phyloP scores from a whole-genome alignment of 2,329 filamentous ascomycete genomes.

The Cyclaneusma minus region DNA sequence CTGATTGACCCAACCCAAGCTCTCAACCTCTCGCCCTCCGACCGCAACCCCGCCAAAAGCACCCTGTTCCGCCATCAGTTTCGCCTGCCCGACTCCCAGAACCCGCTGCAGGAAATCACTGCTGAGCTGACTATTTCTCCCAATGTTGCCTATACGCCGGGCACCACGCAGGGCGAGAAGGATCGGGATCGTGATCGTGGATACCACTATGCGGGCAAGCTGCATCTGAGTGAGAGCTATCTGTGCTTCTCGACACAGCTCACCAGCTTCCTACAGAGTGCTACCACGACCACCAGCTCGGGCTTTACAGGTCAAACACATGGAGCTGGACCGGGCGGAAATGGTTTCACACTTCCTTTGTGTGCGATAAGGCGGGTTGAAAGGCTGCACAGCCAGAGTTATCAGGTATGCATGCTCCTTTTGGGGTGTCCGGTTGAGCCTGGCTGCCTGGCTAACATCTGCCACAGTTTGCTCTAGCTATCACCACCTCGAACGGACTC shows the following conservation, averaged over 20 bases:
- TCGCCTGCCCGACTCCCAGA: constrained; percentile 81
- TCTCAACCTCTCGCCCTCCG: constrained; percentile 54
- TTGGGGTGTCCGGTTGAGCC: constrained; percentile 1
- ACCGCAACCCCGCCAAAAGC: constrained; percentile 77
- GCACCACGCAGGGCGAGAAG: constrained; percentile 54
- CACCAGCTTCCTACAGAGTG: constrained; percentile 68
- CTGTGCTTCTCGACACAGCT: constrained; percentile 94
- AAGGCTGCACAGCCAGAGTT: constrained; percentile 80
- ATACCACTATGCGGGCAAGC: constrained; percentile 80
- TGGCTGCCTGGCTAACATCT: constrained; percentile 8
- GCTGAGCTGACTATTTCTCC: constrained; percentile 83
- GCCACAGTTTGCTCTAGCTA: constrained; percentile 66
- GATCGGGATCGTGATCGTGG: constrained; percentile 50
- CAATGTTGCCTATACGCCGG: constrained; percentile 27
- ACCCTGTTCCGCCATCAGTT: constrained; percentile 93
- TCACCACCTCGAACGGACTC: constrained; percentile 86
- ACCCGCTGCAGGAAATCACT: constrained; percentile 88
- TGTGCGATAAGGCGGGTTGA: constrained; percentile 87
- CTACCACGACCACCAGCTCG: constrained; percentile 65
- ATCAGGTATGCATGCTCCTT: constrained; percentile 34
- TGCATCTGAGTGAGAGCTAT: constrained; percentile 87
- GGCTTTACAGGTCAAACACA: constrained; percentile 87
- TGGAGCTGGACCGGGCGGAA: constrained; percentile 80
- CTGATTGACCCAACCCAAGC: constrained; percentile 81
- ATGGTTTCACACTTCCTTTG: constrained; percentile 88